Base-by-base conservation (phyloP, 768 basidiomycete species). In the Ephemerocybe angulata region DNA sequence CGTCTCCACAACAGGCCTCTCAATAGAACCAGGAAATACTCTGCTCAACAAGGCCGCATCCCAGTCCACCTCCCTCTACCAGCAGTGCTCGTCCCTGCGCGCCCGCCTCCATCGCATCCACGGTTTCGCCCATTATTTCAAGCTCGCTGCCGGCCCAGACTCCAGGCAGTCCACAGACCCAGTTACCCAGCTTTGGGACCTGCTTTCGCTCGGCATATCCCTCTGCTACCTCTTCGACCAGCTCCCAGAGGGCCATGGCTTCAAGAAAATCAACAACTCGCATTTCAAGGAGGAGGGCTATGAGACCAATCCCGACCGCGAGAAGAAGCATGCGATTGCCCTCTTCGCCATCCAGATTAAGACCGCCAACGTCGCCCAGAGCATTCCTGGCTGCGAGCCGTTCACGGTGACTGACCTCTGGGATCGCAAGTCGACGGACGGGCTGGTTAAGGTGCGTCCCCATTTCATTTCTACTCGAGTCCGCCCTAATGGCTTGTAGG, bases 171-270 rank as follows among this genome's bases (percentile, higher is more conserved):
- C 88, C 30, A 88, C 87, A 40, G 94, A 98, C 74, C 92, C 93
- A 33, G 96, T 99, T 63, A 87, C 88, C 44, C 91, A 93, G 69
- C 85, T 98, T 48, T 96, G 95, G 87, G 90, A 93, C 66, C 86
- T 90, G 67, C 90, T 99, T 73, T 86, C 93, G 38, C 82, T 93
- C 31, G 97, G 97, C 55, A 86, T 92, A 46, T 87, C 94, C 42
- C 88, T 98, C 62, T 96, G 93, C 75, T 97, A 90, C 76, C 85
- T 99, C 63, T 96, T 92, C 79, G 96, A 99, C 73, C 85, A 89
- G 69, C 85, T 98, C 53, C 87, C 88, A 35, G 70, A 71, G 49
- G 77, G 86, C 50, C 77, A 80, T 53, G 83, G 82, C 29, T 82
- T 81, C 64, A 77, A 70, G 48, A 80, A 76, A 70, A 79, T 81